Evolutionary conservation across 352 stramenopile species (phyloP), one percentile per base, ranked within the genome.

Genomic region (Phytopythium vexans): DNA sequence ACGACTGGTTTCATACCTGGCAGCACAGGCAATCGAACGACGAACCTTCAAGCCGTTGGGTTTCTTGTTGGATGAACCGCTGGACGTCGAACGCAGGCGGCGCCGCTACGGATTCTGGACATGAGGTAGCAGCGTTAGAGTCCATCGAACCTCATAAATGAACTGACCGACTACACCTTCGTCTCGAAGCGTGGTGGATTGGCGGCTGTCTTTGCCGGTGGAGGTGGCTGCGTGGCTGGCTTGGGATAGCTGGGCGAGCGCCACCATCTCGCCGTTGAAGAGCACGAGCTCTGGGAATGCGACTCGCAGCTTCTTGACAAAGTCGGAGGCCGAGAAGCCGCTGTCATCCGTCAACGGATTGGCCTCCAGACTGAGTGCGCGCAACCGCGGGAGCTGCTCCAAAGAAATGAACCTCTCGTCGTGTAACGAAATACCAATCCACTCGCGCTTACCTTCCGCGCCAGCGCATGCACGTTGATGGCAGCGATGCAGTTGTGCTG

Each of bases 221-320:
- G 39, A 15, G 6, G 39, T n/a, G 7, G n/a, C 39, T 21, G 44
- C 34, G 46, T 8, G 12, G 31, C 59, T 67, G 15, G 59, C 52
- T 43, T 59, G 44, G 6, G 65, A 33, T 16, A 74, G 44, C 16
- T 55, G 49, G 2, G 54, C 66, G 14, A 91, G 65, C 1, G 64
- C 80, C 21, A 88, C 42, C 1, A 76, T 64, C 52, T 91, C 67
- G 0, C 74, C 74, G 35, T 89, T 84, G 44, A 91, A 41, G 21
- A 66, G 66, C 9, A 86, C 56, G 6, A 91, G 54, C 10, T 66
- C 49, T 0, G 77, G 69, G 16, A 88, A 75, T 2, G 67, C 64
- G 3, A 55, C 52, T 6, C 54, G 53, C 7, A 78, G 34, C 8
- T n/a, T 42, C 16, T 9, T 35, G 11, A 21, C n/a, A 11, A 52